These are phyloP conservation scores for Cenchrus fungigraminus DNA, from an alignment of 176 grass and related monocot species.

Conservation along the genomic window DNA sequence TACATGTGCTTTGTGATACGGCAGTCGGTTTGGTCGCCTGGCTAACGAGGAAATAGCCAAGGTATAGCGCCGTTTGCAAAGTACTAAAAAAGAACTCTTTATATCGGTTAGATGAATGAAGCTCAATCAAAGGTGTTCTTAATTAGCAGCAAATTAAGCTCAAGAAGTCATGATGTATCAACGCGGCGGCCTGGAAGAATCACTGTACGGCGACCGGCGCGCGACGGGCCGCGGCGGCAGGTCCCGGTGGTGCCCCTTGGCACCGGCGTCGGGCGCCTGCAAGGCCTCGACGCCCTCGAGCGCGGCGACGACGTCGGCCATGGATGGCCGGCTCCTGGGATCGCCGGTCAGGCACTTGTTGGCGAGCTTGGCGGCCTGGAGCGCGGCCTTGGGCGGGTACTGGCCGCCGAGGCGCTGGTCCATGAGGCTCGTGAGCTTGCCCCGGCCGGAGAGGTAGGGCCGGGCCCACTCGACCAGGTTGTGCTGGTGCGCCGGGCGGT, in stretches of 20 bases:
- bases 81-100: slow-evolving; percentile 7
- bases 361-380: slow-evolving; percentile 60
- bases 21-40: too few relatives aligned
- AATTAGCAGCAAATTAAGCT: background rate
- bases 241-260: slow-evolving; percentile 27
- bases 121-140: background rate
- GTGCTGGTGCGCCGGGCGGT: slow-evolving; percentile 66
- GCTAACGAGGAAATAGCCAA: background rate
- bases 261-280: background rate
- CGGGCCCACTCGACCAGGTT: slow-evolving; percentile 75
- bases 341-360: slow-evolving; percentile 59
- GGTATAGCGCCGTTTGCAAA: background rate
- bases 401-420: slow-evolving; percentile 63
- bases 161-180: background rate
- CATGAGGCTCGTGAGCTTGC: slow-evolving; percentile 66
- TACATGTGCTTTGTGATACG: background rate
- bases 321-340: slow-evolving; percentile 65
- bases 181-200: background rate
- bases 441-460: slow-evolving; percentile 51
- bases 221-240: slow-evolving; percentile 34
- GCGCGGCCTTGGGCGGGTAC: slow-evolving; percentile 69
- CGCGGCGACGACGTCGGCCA: slow-evolving; percentile 67
- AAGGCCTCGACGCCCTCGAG: slow-evolving; percentile 64
- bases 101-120: background rate
- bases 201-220: slow-evolving; percentile 10